Base-by-base conservation (phyloP, 768 basidiomycete species). In the Boletus edulis region DNA sequence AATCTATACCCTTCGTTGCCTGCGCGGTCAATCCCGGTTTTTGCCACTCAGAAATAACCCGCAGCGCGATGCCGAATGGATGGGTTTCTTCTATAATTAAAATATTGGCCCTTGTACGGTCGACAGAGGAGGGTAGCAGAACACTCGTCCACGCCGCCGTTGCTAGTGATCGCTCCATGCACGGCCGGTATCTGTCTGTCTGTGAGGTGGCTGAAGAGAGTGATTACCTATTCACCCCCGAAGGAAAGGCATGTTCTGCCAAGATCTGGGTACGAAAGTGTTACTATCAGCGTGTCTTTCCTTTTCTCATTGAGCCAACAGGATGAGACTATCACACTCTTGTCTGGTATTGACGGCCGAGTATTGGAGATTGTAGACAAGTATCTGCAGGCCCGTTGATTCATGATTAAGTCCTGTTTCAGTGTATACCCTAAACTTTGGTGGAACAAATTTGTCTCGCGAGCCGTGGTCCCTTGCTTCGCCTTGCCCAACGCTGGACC, bases 71-170 rank as follows among this genome's bases (percentile, higher is more conserved):
- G 1, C 13, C 27, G 9, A 29, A 22, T 10, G 41, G 44, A 20
- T 54, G 58, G 51, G 0, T 57, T 2, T n/a, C 52, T 14, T 35
- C 31, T 4, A 1, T 49, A 9, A 40, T 66, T 7, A 58, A 54
- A 18, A 38, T 5, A 6, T 12, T 67, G 29, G 24, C 70, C 6
- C 45, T 55, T 15, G 67, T 64, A 1, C 64, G 72, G 12, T 63
- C 75, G 5, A 42, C 67, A 0, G 72, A 76, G 51, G 63, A 61
- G 51, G 75, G 75, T 14, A 67, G 71, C 48, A 67, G 72, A n/a
- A 62, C 68, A 1, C 59, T 77, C 2, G 58, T 75, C 1, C 69
- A 68, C 48, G 72, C 69, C 5, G 71, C 73, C 18, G 46, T 74
- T 17, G 61, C 65, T 2, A 60, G 55, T 8, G 63, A 62, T 38